A percentile compares a stretch with the other conserved stretches of the same genome.
These are phyloP conservation scores for Alternaria atra DNA, from an alignment of 2,329 filamentous ascomycete species.

Conservation along the genomic window DNA sequence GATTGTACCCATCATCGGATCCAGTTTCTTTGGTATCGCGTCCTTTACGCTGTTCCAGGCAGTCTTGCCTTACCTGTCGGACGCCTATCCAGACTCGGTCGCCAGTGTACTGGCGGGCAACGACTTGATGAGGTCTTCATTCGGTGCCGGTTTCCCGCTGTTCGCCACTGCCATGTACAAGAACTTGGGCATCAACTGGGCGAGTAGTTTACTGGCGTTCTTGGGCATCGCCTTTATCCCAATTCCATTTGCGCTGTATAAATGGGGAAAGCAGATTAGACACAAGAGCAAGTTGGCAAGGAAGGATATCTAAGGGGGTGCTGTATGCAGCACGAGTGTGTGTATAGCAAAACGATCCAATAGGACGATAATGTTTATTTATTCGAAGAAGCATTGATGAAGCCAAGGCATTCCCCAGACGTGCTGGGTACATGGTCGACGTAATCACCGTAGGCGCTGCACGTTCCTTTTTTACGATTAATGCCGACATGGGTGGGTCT, in stretches of 20 bases:
- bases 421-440: neutral
- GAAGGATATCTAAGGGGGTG: constrained; percentile 49
- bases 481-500: neutral
- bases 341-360: neutral
- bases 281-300: constrained; percentile 53
- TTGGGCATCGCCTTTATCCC: constrained; percentile 56
- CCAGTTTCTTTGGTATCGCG: constrained; percentile 48
- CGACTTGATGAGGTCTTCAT: constrained; percentile 53
- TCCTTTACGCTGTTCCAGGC: constrained; percentile 58
- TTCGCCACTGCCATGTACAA: constrained; percentile 42
- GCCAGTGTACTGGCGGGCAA: constrained; percentile 57
- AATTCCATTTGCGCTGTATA: constrained; percentile 57
- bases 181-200: constrained; percentile 53
- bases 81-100: constrained; percentile 55
- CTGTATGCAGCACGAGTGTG: neutral
- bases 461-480: neutral
- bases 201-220: constrained; percentile 53
- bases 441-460: constrained; percentile 4
- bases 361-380: neutral
- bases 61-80: constrained; percentile 56
- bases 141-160: constrained; percentile 55
- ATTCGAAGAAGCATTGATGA: neutral
- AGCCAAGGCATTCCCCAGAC: neutral
- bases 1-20: constrained; percentile 54
- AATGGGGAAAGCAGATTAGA: constrained; percentile 53